These are phyloP conservation scores for Pythium phragmiticola DNA, from an alignment of 352 stramenopile species.

Conservation along the genomic window DNA sequence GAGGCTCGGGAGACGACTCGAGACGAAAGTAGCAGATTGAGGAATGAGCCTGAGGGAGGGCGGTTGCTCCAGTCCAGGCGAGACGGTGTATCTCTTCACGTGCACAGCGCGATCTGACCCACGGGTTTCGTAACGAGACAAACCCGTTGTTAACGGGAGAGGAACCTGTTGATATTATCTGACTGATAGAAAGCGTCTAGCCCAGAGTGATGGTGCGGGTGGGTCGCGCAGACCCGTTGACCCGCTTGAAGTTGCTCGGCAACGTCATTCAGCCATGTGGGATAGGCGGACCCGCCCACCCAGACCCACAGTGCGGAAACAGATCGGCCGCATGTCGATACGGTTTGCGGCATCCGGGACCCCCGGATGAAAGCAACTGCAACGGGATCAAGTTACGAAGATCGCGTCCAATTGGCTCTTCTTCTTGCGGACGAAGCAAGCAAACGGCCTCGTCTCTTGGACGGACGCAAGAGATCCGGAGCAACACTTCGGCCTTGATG, in stretches of 20 bases:
- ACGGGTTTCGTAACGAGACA: not conserved
- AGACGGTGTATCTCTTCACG: slow-evolving; percentile 20
- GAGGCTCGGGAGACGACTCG: not conserved
- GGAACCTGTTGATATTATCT: not conserved
- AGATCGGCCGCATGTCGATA: slow-evolving; percentile 12
- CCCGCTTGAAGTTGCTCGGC: slow-evolving; percentile 18
- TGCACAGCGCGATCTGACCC: slow-evolving; percentile 15
- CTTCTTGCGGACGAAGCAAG: not conserved
- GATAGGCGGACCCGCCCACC: slow-evolving; percentile 7
- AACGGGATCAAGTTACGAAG: slow-evolving; percentile 16
- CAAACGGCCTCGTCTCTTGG: not conserved
- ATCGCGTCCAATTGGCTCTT: slow-evolving; percentile 6
- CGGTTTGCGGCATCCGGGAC: slow-evolving; percentile 3
- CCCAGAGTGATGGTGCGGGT: slow-evolving; percentile 7
- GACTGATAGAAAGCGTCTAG: not conserved
- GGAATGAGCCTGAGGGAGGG: slow-evolving; percentile 14
- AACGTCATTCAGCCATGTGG: slow-evolving; percentile 7
- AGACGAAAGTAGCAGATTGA: slow-evolving; percentile 12
- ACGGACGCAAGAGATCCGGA: slow-evolving; percentile 19
- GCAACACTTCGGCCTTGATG: slow-evolving; percentile 6
- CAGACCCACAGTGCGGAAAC: slow-evolving; percentile 11
- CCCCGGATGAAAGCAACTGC: slow-evolving; percentile 10
- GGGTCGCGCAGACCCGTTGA: not conserved
- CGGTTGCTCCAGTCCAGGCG: not conserved
- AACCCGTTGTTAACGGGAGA: slow-evolving; percentile 6